A percentile compares a stretch with the other conserved stretches of the same genome.
Evolutionary conservation across 352 stramenopile species (phyloP).

Genomic region (Globisporangium cystogenes): DNA sequence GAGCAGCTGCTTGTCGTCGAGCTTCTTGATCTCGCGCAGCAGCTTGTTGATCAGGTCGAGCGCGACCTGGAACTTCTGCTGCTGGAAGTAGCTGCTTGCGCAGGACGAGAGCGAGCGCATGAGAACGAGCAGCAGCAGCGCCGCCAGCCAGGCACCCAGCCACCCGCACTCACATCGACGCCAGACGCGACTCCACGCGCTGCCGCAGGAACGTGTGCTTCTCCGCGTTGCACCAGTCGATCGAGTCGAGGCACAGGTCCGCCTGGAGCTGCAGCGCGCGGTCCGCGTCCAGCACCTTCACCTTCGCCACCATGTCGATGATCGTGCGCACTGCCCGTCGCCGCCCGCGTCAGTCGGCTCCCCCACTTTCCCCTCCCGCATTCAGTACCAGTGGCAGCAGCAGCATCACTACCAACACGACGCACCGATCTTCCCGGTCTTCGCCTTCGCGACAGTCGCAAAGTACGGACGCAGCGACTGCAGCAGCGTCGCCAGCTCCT

Average conservation of each 20-base stretch:
- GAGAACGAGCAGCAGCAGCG: neutral
- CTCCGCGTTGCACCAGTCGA: conserved; percentile 91
- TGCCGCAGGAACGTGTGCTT: conserved; percentile 98
- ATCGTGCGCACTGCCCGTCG: conserved; percentile 89
- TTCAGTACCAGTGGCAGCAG: too few relatives aligned
- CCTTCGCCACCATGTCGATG: conserved; percentile 96
- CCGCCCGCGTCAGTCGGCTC: neutral
- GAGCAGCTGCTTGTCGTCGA: conserved; percentile 99
- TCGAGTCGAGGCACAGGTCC: conserved; percentile 94
- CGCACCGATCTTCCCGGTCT: conserved; percentile 96
- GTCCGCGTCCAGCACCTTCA: conserved; percentile 80
- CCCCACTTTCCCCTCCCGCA: too few relatives aligned
- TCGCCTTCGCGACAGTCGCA: conserved; percentile 93
- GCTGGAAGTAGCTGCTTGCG: conserved; percentile 76
- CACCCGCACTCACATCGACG: conserved; percentile 57
- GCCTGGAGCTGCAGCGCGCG: conserved; percentile 93
- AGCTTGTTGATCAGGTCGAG: conserved; percentile 93
- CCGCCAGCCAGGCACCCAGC: neutral
- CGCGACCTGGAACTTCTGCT: conserved; percentile 89
- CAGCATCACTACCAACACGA: neutral
- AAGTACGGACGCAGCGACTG: conserved; percentile 93
- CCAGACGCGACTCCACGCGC: conserved; percentile 95
- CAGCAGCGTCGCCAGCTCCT: conserved; percentile 82
- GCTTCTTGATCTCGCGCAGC: conserved; percentile 97
- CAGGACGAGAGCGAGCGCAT: neutral